These are phyloP conservation scores for Hyaloscypha finlandica DNA, from an alignment of 495 filamentous ascomycete species.

Conservation along the genomic window DNA sequence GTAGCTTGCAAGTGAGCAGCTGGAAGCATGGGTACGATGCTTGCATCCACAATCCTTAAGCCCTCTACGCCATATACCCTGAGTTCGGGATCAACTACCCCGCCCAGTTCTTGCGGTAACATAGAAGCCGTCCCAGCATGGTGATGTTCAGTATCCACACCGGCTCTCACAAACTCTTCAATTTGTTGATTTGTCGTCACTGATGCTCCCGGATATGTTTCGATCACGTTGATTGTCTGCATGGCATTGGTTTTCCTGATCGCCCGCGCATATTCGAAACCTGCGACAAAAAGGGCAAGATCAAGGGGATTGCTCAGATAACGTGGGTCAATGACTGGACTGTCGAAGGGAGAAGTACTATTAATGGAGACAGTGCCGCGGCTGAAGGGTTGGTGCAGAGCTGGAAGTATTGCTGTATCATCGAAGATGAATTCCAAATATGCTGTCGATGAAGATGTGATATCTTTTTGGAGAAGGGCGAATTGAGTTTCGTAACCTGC, in stretches of 20 bases:
- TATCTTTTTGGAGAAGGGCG: constrained; percentile 2
- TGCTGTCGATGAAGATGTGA: neutral
- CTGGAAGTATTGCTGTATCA: constrained; percentile 11
- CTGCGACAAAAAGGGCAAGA: constrained; percentile 33
- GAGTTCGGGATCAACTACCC: constrained; percentile 51
- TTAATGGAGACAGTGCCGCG: constrained; percentile 44
- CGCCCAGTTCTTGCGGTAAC: constrained; percentile 43
- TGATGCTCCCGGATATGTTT: constrained; percentile 11
- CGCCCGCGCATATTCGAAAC: constrained; percentile 24
- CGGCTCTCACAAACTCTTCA: constrained; percentile 12
- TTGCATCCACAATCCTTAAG: constrained; percentile 38
- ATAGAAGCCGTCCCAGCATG: constrained; percentile 53
- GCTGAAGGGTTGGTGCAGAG: constrained; percentile 37
- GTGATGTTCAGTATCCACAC: constrained; percentile 21
- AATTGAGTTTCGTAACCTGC: constrained; percentile 13
- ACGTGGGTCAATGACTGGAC: constrained; percentile 38
- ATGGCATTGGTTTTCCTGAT: constrained; percentile 22
- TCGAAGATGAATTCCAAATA: constrained; percentile 21
- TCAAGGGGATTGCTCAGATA: constrained; percentile 41
- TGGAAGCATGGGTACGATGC: constrained; percentile 41
- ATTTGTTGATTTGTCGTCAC: neutral
- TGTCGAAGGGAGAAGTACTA: constrained; percentile 38
- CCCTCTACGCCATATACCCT: constrained; percentile 50
- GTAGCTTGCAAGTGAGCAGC: constrained; percentile 44
- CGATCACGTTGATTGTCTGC: constrained; percentile 23